Evolutionary conservation across 2,329 filamentous ascomycete genomes (phyloP).

Genomic region (Daldinia sp.): DNA sequence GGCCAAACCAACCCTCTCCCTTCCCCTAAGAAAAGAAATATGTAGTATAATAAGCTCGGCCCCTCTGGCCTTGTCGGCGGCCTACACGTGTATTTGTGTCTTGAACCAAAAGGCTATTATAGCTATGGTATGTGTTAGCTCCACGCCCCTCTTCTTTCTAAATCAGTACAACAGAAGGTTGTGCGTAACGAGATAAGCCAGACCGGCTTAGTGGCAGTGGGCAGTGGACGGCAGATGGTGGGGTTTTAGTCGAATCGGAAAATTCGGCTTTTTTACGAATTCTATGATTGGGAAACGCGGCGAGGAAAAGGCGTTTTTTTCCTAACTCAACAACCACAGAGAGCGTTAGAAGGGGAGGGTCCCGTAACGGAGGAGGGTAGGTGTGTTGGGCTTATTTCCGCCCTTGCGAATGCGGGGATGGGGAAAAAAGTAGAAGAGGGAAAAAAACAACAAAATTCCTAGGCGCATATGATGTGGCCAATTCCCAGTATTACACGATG

Average conservation of each 20-base stretch:
- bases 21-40: slow-evolving; percentile 22
- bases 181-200: not conserved
- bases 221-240: slow-evolving; percentile 1
- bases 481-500: slow-evolving; percentile 11
- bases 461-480: slow-evolving; percentile 2
- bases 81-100: slow-evolving; percentile 31
- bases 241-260: slow-evolving; percentile 30
- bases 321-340: not conserved
- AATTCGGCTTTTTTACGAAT: slow-evolving; percentile 29
- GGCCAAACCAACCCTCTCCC: too few relatives aligned
- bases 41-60: slow-evolving; percentile 31
- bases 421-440: not conserved
- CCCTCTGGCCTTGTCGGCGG: slow-evolving; percentile 19
- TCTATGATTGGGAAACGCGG: slow-evolving; percentile 18
- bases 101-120: slow-evolving; percentile 13
- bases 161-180: slow-evolving; percentile 17
- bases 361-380: not conserved
- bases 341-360: not conserved
- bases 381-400: slow-evolving; percentile 10
- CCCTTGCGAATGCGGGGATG: slow-evolving; percentile 2
- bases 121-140: slow-evolving; percentile 26
- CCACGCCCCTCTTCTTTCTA: slow-evolving; percentile 22
- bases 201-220: too few relatives aligned
- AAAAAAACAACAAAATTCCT: not conserved
- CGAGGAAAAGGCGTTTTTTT: slow-evolving; percentile 1